These are phyloP conservation scores for Penicillium sp. DNA, from an alignment of 2,329 filamentous ascomycete species.

Conservation along the genomic window DNA sequence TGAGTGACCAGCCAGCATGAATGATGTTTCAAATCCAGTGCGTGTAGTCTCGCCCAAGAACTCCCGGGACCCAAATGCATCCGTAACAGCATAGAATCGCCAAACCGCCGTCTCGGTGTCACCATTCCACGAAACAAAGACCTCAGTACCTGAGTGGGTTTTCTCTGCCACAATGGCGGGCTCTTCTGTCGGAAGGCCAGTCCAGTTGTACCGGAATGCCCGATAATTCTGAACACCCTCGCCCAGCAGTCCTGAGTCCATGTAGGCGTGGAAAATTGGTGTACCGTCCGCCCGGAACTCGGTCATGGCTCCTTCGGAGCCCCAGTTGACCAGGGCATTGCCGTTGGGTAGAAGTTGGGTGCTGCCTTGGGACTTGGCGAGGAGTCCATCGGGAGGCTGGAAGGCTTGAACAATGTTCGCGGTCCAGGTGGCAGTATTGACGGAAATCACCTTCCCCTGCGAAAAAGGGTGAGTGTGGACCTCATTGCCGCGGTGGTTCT, in stretches of 20 bases:
- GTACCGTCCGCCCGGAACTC: slow-evolving; percentile 28
- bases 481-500: slow-evolving; percentile 27
- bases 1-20: slow-evolving; percentile 15
- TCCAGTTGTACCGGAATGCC: slow-evolving; percentile 35
- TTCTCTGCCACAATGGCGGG: slow-evolving; percentile 33
- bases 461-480: slow-evolving; percentile 37
- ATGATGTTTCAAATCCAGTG: slow-evolving; percentile 26
- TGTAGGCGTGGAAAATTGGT: slow-evolving; percentile 34
- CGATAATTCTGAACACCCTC: slow-evolving; percentile 35
- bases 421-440: slow-evolving; percentile 39
- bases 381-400: slow-evolving; percentile 43
- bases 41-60: slow-evolving; percentile 24
- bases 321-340: slow-evolving; percentile 52
- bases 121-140: slow-evolving; percentile 52
- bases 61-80: slow-evolving; percentile 19
- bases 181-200: slow-evolving; percentile 29
- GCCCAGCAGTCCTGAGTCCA: slow-evolving; percentile 37
- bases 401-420: slow-evolving; percentile 43
- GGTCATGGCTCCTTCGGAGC: slow-evolving; percentile 40
- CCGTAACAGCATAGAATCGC: slow-evolving; percentile 42
- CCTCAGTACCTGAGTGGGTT: slow-evolving; percentile 24
- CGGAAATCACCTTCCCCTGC: slow-evolving; percentile 39
- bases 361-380: slow-evolving; percentile 46
- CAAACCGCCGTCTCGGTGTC: slow-evolving; percentile 42
- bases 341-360: slow-evolving; percentile 49